Base-by-base conservation (phyloP, 2,329 filamentous ascomycete species). In the Diaporthe sp. region DNA sequence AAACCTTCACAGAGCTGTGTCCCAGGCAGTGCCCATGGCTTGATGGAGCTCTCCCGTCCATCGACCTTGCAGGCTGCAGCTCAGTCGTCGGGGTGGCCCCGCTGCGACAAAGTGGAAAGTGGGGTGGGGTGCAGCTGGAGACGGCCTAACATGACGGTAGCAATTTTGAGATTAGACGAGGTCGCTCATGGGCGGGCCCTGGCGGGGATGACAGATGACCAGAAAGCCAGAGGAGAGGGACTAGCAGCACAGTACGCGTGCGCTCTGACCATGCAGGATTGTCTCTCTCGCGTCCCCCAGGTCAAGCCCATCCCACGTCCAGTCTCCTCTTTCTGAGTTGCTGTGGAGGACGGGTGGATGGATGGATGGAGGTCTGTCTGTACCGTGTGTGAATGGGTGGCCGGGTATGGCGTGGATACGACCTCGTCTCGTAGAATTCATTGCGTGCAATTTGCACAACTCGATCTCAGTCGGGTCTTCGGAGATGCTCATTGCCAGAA, bases 141-240 rank as follows among this genome's bases (percentile, higher is more conserved):
- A 68, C 47, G 64, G 45, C n/a, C 64, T 68, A 68, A 40, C 33
- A 68, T 54, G 47, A 68, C 33, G 47, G 64, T 68, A 68, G 64
- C 33, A 68, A 68, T 68, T 68, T 68, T 68, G 64, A 68, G 64
- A 68, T 68, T 68, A 54, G 64, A 68, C 64, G 47, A 68, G 64
- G 47, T 28, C 64, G 33, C 13, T 68, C 22, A 22, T 38, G 45
- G 64, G 45, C 61, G 61, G 61, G 61, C 64, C 64, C 47, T 68
- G 47, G 64, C 47, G 64, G 64, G 47, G 64, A 54, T 54, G 47
- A 54, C 64, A 40, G 64, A 68, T 67, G 64, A 67, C 64, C 64
- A 67, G 45, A 67, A 35, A 64, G 15, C 28, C 54, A 38, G 30
- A 35, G 38, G 25, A 25, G 33, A 28, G 40, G 38, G 38, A 30